These are phyloP conservation scores for Xylariaceae sp. DNA, from an alignment of 2,329 filamentous ascomycete species.

Conservation along the genomic window DNA sequence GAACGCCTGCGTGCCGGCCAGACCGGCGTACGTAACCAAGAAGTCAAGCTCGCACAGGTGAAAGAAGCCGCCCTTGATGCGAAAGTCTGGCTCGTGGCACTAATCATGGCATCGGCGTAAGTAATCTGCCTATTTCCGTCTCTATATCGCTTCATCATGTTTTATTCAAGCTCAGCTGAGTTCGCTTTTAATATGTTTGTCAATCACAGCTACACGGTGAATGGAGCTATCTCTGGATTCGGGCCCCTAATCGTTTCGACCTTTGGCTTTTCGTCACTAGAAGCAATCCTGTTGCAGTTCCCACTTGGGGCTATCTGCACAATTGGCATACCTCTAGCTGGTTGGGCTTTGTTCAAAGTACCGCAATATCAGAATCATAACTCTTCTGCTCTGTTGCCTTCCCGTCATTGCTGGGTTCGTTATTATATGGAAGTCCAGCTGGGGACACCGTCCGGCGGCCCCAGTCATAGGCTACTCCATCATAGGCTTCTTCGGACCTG, in stretches of 20 bases:
- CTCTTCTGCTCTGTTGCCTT: constrained; percentile 63
- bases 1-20: constrained; percentile 60
- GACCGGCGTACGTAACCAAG: constrained; percentile 58
- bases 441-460: constrained; percentile 61
- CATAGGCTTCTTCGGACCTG: constrained; percentile 68
- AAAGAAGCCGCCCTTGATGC: constrained; percentile 54
- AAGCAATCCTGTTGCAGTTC: constrained; percentile 70
- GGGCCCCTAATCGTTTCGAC: constrained; percentile 69
- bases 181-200: neutral
- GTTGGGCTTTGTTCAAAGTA: constrained; percentile 59
- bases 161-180: neutral
- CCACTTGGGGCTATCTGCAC: constrained; percentile 68
- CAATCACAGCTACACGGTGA: constrained; percentile 52
- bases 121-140: neutral
- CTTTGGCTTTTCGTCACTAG: constrained; percentile 61
- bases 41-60: constrained; percentile 57
- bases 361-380: constrained; percentile 59
- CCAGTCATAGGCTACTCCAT: constrained; percentile 70
- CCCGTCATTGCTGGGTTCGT: constrained; percentile 71
- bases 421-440: constrained; percentile 67
- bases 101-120: constrained; percentile 66
- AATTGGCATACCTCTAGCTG: constrained; percentile 61
- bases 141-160: no score
- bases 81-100: constrained; percentile 59
- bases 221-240: constrained; percentile 67